phyloP scores from a whole-genome alignment of 2,329 filamentous ascomycete genomes.

The Teratosphaeria zuluensis region DNA sequence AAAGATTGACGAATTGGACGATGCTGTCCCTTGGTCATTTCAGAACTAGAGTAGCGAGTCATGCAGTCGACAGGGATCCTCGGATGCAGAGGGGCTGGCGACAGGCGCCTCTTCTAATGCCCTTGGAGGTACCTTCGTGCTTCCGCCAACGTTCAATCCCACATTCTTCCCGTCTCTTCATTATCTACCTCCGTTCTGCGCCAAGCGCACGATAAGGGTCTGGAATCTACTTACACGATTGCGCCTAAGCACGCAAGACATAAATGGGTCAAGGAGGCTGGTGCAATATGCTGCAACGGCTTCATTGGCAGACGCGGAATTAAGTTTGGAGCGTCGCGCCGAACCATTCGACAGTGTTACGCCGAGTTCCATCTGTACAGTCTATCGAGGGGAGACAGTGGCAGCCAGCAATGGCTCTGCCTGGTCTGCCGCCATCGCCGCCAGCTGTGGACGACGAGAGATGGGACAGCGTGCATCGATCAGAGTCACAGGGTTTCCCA shows the following conservation, averaged over 20 bases:
- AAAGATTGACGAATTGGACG: not conserved
- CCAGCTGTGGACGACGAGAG: not conserved
- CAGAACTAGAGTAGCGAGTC: not conserved
- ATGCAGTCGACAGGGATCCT: not conserved
- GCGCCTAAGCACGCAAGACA: not conserved
- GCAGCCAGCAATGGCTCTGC: constrained; percentile 1
- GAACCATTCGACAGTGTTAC: not conserved
- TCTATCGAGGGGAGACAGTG: not conserved
- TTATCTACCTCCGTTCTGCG: not conserved
- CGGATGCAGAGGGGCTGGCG: not conserved
- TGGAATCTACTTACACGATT: not conserved
- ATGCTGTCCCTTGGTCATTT: not conserved
- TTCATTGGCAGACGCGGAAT: not conserved
- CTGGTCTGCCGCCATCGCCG: not conserved
- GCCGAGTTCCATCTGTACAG: not conserved
- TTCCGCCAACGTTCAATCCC: not conserved
- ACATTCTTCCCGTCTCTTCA: not conserved
- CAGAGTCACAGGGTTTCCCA: not conserved
- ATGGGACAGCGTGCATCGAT: not conserved
- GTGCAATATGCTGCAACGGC: not conserved
- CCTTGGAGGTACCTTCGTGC: not conserved
- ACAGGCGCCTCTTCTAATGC: not conserved
- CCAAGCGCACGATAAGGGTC: no score
- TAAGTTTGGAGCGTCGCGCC: not conserved
- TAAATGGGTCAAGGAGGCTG: not conserved